These are phyloP conservation scores for Ogataea ramenticola DNA, from an alignment of 805 yeast species.

Conservation along the genomic window DNA sequence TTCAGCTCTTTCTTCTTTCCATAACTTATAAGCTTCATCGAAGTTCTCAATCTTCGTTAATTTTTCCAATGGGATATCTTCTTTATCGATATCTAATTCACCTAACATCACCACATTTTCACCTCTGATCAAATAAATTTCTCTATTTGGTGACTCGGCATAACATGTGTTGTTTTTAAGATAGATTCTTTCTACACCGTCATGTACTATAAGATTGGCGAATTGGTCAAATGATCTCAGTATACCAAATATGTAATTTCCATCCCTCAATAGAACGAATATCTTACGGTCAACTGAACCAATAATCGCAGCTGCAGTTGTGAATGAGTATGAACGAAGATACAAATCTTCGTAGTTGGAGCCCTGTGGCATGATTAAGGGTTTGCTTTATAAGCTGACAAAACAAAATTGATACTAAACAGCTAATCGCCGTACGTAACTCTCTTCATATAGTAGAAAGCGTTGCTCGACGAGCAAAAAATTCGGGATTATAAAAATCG, in stretches of 20 bases:
- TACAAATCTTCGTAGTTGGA: conserved; percentile 42
- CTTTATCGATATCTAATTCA: conserved; percentile 83
- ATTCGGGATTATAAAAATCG: too few species aligned
- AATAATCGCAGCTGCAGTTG: conserved; percentile 85
- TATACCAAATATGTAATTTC: conserved; percentile 80
- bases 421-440: too few species aligned
- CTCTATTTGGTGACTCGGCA: conserved; percentile 57
- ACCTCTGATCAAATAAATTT: conserved; percentile 86
- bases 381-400: too few species aligned
- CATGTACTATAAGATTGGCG: conserved; percentile 88
- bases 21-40: conserved; percentile 45
- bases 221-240: conserved; percentile 93
- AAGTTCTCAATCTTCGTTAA: conserved; percentile 49
- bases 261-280: conserved; percentile 82
- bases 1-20: conserved; percentile 11
- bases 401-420: too few species aligned
- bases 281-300: conserved; percentile 78
- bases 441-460: too few species aligned
- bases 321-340: conserved; percentile 73
- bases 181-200: conserved; percentile 80
- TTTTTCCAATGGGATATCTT: conserved; percentile 58
- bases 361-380: conserved; percentile 1
- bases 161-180: conserved; percentile 42
- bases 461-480: too few species aligned
- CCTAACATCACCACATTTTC: conserved; percentile 94